Base-by-base conservation (phyloP, 257 asterid genomes). In the Forsythia suspensa region DNA sequence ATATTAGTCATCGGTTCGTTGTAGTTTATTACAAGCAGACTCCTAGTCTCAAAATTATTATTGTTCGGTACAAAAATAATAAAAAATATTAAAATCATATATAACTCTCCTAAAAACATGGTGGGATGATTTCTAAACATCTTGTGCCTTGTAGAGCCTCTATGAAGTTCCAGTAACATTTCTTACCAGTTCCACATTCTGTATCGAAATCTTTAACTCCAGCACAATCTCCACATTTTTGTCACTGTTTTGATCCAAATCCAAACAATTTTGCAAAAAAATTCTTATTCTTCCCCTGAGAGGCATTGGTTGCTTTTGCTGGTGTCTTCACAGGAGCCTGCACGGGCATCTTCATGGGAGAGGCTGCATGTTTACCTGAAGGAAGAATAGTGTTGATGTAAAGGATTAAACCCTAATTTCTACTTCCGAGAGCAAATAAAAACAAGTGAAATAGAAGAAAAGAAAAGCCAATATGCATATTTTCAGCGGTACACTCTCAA, bases 231-330 rank as follows among this genome's bases (percentile, higher is more conserved):
- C 75, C 80, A 76, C 29, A 37, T 20, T 80, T 43, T 59, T 68
- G 61, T 44, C 63, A 76, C 84, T 88, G 88, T 83, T 87, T 92
- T 75, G 91, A 80, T 20, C 97, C 96, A 75, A 93, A 91, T 37
- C 98, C 94, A 63, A 93, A 91, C 87, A 92, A 71, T 79, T 88
- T 93, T 6, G 98, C 91, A 37, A 91, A 89, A 65, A 93, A 91
- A 81, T 86, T 87, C 46, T 61, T 85, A 55, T 87, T 91, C 86
- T 93, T 93, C 12, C 89, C 87, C 5, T 88, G 91, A 75, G 87
- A 41, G 15, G 92, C 68, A 46, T 88, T 94, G 3, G 77, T 73
- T 65, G 84, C 41, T 75, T 84, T 88, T 38, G 82, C 82, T 44
- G 88, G 61, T 41, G 39, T 63, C 70, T 63, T 63, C 5, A 8